phyloP scores from a whole-genome alignment of 2,329 filamentous ascomycete species.

The Aaosphaeria pasadenensis region DNA sequence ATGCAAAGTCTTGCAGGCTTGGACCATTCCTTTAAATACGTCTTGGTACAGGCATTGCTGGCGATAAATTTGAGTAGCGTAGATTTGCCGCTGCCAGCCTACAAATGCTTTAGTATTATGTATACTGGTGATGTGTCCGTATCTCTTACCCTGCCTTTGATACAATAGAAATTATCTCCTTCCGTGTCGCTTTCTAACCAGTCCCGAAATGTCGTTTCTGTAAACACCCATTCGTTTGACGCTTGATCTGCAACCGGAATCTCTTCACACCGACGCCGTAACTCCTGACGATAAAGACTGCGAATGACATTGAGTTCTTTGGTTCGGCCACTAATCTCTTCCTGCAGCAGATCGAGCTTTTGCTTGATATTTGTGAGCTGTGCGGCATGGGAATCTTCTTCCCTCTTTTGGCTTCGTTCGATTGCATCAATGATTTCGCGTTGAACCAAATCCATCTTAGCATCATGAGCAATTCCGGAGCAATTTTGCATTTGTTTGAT shows the following conservation, averaged over 20 bases:
- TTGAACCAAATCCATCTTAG: not conserved
- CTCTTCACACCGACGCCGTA: constrained; percentile 4
- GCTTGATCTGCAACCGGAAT: constrained; percentile 3
- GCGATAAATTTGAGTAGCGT: constrained; percentile 18
- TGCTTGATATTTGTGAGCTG: constrained; percentile 5
- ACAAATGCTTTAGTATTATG: not conserved
- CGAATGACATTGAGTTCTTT: constrained; percentile 3
- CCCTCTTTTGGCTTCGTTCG: constrained; percentile 1
- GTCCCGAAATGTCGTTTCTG: constrained; percentile 2
- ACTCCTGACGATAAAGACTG: constrained; percentile 5
- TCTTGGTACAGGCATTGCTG: constrained; percentile 1
- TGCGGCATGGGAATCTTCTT: not conserved
- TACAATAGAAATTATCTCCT: constrained; percentile 7
- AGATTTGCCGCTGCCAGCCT: constrained; percentile 1
- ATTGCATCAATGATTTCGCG: too few relatives aligned
- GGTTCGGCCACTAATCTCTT: constrained; percentile 2
- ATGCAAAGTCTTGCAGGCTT: constrained; percentile 10
- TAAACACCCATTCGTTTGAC: constrained; percentile 10
- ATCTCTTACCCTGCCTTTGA: constrained; percentile 7
- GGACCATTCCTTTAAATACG: constrained; percentile 3
- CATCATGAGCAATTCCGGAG: constrained; percentile 3
- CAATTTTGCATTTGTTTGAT: not conserved
- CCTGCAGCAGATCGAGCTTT: constrained; percentile 6
- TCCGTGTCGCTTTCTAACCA: constrained; percentile 7
- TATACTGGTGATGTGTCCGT: too few relatives aligned